Base-by-base conservation (phyloP, 352 stramenopile species). In the Pythium angustatum region DNA sequence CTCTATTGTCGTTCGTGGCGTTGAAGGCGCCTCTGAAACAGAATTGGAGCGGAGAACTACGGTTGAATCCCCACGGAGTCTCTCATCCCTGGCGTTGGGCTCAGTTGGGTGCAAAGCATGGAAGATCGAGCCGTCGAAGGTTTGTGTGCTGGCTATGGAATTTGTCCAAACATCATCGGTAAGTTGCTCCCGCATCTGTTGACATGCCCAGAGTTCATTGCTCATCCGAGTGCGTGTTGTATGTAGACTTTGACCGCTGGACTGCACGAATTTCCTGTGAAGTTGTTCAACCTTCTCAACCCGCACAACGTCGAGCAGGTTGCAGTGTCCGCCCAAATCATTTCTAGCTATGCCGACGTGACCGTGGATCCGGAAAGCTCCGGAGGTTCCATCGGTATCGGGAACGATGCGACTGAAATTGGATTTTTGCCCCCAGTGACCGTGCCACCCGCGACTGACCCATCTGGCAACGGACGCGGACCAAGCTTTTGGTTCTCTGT, bases 401-500 rank as follows among this genome's bases (percentile, higher is more conserved):
- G 62, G 3, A 48, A 55, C 24, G 57, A 78, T 41, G 57, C 66
- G 3, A 62, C 71, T 15, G 76, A 91, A 50, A 62, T 90, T 22
- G 87, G 79, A 55, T 93, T 87, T 33, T 68, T 96, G 15, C 81
- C 86, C 34, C 85, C 85, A 43, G 66, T 95, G 4, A 87, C 79
- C 8, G 75, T 95, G 7, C 88, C 88, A 22, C 81, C 85, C 24
- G 66, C 72, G 14, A 63, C 75, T 21, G 85, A 94, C 47, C 33
- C 58, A 24, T 45, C 55, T 7, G 43, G 40, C 1, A 55, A 31
- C 22, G 66, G 72, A n/a, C 77, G 87, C 21, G 81, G 77, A 48
- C 77, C 79, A 5, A 93, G 77, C 61, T 93, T 94, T 51, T 92
- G 88, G 88, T 92, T 94, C 63, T 89, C 82, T 19, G 43, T 96